Conservation (phyloP, 1,284 basidiomycete genomes). For the Coniferiporia sulphurascens region DNA sequence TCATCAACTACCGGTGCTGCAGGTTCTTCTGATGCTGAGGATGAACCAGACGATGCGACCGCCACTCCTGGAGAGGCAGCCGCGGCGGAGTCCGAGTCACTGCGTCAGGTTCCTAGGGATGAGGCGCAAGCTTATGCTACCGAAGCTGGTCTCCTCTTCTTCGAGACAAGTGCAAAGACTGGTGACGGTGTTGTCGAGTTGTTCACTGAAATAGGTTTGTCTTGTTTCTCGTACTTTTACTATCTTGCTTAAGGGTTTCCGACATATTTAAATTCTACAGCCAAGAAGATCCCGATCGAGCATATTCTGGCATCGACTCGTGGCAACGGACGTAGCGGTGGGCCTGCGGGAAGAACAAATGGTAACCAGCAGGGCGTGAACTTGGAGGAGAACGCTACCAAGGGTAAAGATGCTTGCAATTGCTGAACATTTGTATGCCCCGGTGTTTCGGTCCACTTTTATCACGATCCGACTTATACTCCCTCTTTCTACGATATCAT, state of each 20-base stretch:
- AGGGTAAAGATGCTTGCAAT: slow-evolving; percentile 75
- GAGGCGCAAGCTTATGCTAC: slow-evolving; percentile 96
- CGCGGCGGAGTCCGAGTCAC: slow-evolving; percentile 56
- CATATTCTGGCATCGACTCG: slow-evolving; percentile 81
- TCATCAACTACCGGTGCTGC: slow-evolving; percentile 45
- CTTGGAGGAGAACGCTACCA: slow-evolving; percentile 63
- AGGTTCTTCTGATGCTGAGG: slow-evolving; percentile 61
- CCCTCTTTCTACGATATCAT: slow-evolving; percentile 21
- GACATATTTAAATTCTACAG: slow-evolving; percentile 35
- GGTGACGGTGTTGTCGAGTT: slow-evolving; percentile 95
- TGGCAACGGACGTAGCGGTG: slow-evolving; percentile 56
- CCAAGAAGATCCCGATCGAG: slow-evolving; percentile 95
- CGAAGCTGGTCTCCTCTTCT: slow-evolving; percentile 91
- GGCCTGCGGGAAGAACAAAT: slow-evolving; percentile 48
- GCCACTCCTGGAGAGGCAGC: slow-evolving; percentile 74
- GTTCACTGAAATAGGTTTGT: slow-evolving; percentile 95
- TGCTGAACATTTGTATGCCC: slow-evolving; percentile 38
- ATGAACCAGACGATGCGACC: slow-evolving; percentile 81
- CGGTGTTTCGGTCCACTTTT: slow-evolving; percentile 19
- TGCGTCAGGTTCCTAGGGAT: slow-evolving; percentile 86
- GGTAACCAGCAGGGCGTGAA: slow-evolving; percentile 56
- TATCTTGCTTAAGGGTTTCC: slow-evolving; percentile 2
- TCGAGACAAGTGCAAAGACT: slow-evolving; percentile 98
- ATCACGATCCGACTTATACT: background rate
- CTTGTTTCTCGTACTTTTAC: slow-evolving; percentile 18